Evolutionary conservation across 306 rosid genomes (phyloP).

Genomic region (Citrullus colocynthis): DNA sequence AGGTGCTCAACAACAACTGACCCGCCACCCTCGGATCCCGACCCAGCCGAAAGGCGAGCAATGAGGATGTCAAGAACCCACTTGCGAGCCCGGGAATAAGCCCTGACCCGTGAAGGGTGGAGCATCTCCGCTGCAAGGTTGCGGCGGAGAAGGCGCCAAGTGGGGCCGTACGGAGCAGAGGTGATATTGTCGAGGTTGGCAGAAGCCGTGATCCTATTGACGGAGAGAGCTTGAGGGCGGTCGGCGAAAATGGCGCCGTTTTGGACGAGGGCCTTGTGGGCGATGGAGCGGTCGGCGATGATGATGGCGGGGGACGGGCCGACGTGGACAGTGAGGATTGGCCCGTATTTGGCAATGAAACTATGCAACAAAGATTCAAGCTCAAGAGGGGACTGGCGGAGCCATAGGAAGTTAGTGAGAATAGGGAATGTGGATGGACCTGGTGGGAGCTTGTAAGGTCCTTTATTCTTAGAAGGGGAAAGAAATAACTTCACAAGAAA

Average conservation of each 20-base stretch:
- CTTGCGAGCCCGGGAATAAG: constrained; percentile 26
- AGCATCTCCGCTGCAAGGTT: constrained; percentile 20
- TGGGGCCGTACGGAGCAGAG: constrained; percentile 28
- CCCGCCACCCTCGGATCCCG: constrained; percentile 7
- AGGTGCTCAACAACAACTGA: constrained; percentile 16
- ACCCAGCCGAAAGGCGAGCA: neutral
- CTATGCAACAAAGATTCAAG: neutral
- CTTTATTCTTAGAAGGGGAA: neutral
- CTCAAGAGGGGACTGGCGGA: neutral
- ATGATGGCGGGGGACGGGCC: constrained; percentile 32
- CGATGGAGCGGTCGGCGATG: constrained; percentile 27
- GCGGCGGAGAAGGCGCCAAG: constrained; percentile 35
- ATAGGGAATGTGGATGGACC: neutral
- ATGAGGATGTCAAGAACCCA: constrained; percentile 13
- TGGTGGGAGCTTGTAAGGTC: neutral
- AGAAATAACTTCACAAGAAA: neutral
- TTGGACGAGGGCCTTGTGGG: constrained; percentile 34
- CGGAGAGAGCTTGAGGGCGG: constrained; percentile 20
- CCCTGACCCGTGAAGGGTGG: constrained; percentile 24
- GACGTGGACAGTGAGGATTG: constrained; percentile 30
- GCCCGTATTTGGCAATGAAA: constrained; percentile 19
- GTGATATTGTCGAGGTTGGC: constrained; percentile 15
- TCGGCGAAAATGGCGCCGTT: constrained; percentile 25
- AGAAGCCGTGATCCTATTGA: constrained; percentile 8
- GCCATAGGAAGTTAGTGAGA: neutral